Evolutionary conservation across 2,329 filamentous ascomycete species (phyloP).

Genomic region (Microsporum ferrugineum): DNA sequence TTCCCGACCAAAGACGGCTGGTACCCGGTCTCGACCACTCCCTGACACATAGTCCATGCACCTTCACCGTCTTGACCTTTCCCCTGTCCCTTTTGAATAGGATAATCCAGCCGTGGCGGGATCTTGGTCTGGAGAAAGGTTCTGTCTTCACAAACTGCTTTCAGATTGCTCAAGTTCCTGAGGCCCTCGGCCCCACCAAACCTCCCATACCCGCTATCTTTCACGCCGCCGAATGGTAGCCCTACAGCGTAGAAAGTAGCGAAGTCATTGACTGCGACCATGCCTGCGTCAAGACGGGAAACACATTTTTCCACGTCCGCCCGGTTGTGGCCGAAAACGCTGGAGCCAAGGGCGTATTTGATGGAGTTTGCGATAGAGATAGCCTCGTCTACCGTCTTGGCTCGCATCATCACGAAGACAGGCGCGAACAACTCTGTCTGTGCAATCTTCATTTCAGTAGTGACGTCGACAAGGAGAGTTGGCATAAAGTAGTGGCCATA

Average conservation of each 20-base stretch:
- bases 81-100: conserved; percentile 53
- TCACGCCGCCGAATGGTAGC: conserved; percentile 84
- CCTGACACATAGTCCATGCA: conserved; percentile 48
- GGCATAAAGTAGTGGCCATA: conserved; percentile 84
- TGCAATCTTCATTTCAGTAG: conserved; percentile 71
- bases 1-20: conserved; percentile 34
- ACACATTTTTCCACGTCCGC: conserved; percentile 55
- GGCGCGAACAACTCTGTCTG: conserved; percentile 89
- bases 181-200: conserved; percentile 89
- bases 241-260: conserved; percentile 87
- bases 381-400: conserved; percentile 52
- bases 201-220: conserved; percentile 79
- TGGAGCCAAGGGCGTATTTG: conserved; percentile 73
- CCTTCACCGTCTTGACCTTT: conserved; percentile 43
- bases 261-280: conserved; percentile 95
- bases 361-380: conserved; percentile 74
- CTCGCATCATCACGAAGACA: conserved; percentile 73
- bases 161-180: conserved; percentile 71
- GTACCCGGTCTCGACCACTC: conserved; percentile 37
- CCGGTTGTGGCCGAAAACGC: conserved; percentile 66
- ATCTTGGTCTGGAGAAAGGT: conserved; percentile 59
- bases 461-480: conserved; percentile 84
- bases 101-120: conserved; percentile 69
- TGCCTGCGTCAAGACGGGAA: conserved; percentile 61
- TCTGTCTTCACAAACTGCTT: conserved; percentile 72